These are phyloP conservation scores for Aspergillus pseudoglaucus DNA, from an alignment of 2,329 filamentous ascomycete species.

Conservation along the genomic window DNA sequence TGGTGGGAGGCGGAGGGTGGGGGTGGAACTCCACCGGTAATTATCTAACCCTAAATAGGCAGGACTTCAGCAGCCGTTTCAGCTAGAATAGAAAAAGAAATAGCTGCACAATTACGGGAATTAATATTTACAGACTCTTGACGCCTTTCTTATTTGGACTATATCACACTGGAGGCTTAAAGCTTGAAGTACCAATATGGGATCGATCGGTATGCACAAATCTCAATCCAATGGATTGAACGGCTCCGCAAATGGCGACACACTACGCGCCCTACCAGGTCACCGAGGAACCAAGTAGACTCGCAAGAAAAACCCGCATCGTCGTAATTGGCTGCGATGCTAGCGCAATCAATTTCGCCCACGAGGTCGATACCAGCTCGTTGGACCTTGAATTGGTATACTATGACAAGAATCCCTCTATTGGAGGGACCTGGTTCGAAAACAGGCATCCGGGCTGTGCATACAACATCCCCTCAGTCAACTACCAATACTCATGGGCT, in stretches of 20 bases:
- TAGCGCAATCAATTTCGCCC: constrained; percentile 11
- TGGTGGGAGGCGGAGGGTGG: too few species aligned
- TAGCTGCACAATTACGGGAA: too few species aligned
- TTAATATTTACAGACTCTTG: too few species aligned
- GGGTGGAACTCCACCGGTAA: too few species aligned
- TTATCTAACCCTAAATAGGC: too few species aligned
- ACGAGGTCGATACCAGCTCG: constrained; percentile 8
- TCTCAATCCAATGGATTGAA: too few species aligned
- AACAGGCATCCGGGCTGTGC: constrained; percentile 28
- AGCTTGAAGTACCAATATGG: too few species aligned
- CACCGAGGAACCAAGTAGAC: constrained; percentile 7
- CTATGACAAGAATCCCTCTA: constrained; percentile 30
- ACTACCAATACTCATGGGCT: constrained; percentile 29
- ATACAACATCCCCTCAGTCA: constrained; percentile 25
- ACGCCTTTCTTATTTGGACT: too few species aligned
- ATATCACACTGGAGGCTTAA: too few species aligned
- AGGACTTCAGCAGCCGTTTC: too few species aligned
- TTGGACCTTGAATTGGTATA: constrained; percentile 15
- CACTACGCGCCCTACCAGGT: constrained; percentile 2
- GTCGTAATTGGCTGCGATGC: constrained; percentile 13
- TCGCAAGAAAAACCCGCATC: constrained; percentile 9
- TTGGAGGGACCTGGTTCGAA: constrained; percentile 33
- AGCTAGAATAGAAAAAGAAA: too few species aligned
- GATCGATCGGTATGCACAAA: too few species aligned
- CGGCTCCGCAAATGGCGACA: neutral